Conservation (phyloP, 495 filamentous ascomycete species). For the Aspergillus wentii region DNA sequence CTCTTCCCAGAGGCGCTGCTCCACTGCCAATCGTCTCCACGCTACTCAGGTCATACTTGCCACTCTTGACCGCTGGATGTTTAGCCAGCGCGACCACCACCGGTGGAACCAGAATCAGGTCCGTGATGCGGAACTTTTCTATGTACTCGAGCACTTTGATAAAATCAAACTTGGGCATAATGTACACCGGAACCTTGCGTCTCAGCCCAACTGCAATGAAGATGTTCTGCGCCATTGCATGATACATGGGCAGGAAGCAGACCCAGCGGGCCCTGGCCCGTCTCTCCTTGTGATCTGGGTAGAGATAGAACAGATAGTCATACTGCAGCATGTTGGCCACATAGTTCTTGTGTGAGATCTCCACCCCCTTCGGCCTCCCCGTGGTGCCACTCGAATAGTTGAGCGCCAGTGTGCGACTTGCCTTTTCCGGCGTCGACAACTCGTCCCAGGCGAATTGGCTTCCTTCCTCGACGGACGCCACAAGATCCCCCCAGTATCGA, state of each 20-base stretch:
- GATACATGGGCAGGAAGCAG: constrained; percentile 73
- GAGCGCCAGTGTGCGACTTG: constrained; percentile 47
- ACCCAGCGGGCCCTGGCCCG: constrained; percentile 32
- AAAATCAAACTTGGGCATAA: constrained; percentile 74
- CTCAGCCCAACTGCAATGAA: constrained; percentile 39
- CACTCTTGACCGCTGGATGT: constrained; percentile 48
- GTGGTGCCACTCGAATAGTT: constrained; percentile 80
- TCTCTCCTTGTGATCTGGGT: constrained; percentile 40
- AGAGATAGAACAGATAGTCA: constrained; percentile 36
- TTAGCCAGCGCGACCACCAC: constrained; percentile 72
- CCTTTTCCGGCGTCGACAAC: constrained; percentile 30
- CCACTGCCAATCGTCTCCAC: constrained; percentile 55
- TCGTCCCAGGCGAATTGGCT: constrained; percentile 39
- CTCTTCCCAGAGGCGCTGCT: constrained; percentile 60
- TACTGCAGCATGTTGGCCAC: constrained; percentile 63
- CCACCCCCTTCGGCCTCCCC: constrained; percentile 78
- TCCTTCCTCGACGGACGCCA: constrained; percentile 39
- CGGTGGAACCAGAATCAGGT: constrained; percentile 59
- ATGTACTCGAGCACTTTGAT: constrained; percentile 62
- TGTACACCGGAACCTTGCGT: constrained; percentile 50
- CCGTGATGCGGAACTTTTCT: constrained; percentile 63
- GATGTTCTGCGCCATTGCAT: constrained; percentile 53
- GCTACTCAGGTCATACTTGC: constrained; percentile 63
- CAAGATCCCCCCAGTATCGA: constrained; percentile 46
- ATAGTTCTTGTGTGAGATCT: constrained; percentile 70